Evolutionary conservation across 169 alveolate genomes (phyloP), one percentile per base, ranked within the genome.

Genomic region (Theileria equi): DNA sequence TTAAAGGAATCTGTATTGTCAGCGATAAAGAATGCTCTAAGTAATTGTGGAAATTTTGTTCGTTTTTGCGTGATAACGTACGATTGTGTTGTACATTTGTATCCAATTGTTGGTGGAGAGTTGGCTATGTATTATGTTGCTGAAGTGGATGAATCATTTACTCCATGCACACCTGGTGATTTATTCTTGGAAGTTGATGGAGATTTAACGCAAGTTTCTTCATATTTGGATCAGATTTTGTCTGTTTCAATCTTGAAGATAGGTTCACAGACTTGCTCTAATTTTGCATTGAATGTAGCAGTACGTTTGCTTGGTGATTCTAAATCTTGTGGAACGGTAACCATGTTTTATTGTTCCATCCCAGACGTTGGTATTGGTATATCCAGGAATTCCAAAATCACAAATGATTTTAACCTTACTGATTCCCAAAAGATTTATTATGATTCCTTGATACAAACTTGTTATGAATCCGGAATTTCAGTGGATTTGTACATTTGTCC

Each of bases 301-400:
- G 36, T 85, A n/a, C 66, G 71, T 35, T 43, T 80, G 32, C 35
- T 85, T 48, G 73, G 82, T 47, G 85, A 76, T 43, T 59, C 83
- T 40, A 35, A 62, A 31, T 58, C 68, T 40, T 26, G 62, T 29
- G 91, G 91, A 7, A 80, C 84, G 17, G 66, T 85, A 26, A 70
- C 79, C 45, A 76, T 85, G 64, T 85, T 80, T 66, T 79, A 81
- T 69, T 58, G 88, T 1, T 64, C 65, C 49, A 74, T 83, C 3
- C 91, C 91, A 7, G 84, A 80, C 43, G 62, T 84, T 23, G 89
- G 91, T 3, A 17, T 68, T 34, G 91, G 91, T 2, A 32, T 61
- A 23, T 67, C 64, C 32, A 50, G 38, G 6, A 80, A 85, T 16
- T 45, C 72, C 10, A 17, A 5, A 7, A n/a, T 41, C 19, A 53